Evolutionary conservation across 169 alveolate species (phyloP), one percentile per base, ranked within the genome.

Genomic region (Plasmodium gallinaceum): DNA sequence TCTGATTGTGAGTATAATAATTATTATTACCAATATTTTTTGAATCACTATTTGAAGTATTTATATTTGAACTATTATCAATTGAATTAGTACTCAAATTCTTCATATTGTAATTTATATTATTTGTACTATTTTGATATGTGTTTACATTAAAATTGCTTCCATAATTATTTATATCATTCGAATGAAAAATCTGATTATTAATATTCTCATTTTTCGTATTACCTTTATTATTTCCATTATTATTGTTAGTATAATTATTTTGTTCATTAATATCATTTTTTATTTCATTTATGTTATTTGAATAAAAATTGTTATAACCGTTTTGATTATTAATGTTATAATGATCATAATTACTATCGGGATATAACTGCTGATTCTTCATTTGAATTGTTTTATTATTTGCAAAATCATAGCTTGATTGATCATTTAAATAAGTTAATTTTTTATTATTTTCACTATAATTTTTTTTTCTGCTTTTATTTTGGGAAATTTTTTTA

Each of bases 61-160:
- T 65, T 42, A 26, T 46, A 37, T 52, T 58, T 18, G 89, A 43
- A 69, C 18, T 37, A 6, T 20, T 78, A 12, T 62, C 54, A 64
- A 12, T 32, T 76, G 37, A n/a, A 24, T 60, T 5, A 16, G 14
- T 62, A 18, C 48, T 46, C 14, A 43, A 32, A 62, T 62, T 76
- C 60, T 7, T 76, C 9, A 48, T 46, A 22, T 68, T 61, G 39
- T 20, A 54, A 37, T 26, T 66, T 78, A 45, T 42, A 26, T 45
- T 22, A 24, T 45, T 57, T 20, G 68, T 60, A 60, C 18, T 60
- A 60, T 60, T 60, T 16, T 60, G 14, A 18, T 60, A 20, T 16
- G 5, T 20, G 18, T 5, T 48, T 10, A 10, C 0, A 48, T 48
- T 48, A 48, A 10, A 10, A 48, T 14, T 48, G 5, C 14, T 48